These are phyloP conservation scores for Escallonia herrerae DNA, from an alignment of 129 eudicot genomes.

Conservation along the genomic window DNA sequence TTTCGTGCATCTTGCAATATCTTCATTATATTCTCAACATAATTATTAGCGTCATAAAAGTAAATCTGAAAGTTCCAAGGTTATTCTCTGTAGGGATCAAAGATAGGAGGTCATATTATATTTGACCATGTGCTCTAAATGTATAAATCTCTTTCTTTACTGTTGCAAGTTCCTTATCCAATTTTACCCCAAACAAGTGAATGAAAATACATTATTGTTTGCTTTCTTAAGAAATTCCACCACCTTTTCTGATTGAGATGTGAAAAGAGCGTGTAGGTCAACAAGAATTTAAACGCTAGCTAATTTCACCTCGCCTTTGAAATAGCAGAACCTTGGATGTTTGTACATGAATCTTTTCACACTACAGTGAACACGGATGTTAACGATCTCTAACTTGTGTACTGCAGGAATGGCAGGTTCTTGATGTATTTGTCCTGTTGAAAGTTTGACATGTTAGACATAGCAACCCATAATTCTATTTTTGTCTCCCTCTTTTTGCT, in stretches of 20 bases:
- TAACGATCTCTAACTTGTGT: no score
- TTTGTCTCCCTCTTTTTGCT: no score
- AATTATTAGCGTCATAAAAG: not conserved
- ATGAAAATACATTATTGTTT: not conserved
- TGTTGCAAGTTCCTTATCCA: constrained; percentile 2
- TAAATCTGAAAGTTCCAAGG: not conserved
- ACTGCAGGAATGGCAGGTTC: no score
- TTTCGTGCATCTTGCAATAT: no score
- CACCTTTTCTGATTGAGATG: not conserved
- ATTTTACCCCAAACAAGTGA: not conserved
- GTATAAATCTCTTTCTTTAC: not conserved
- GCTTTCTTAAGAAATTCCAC: not conserved
- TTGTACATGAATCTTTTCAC: not conserved
- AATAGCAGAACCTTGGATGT: not conserved
- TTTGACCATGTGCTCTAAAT: not conserved
- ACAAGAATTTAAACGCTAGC: not conserved
- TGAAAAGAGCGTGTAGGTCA: not conserved
- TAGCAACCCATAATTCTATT: no score
- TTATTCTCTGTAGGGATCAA: not conserved
- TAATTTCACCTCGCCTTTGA: not conserved
- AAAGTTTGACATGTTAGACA: no score
- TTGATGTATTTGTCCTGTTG: no score
- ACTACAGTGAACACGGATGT: not conserved
- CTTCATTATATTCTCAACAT: no score
- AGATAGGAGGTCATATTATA: not conserved